Evolutionary conservation across 305 asterid species (phyloP).

Genomic region (Rubia balearica): DNA sequence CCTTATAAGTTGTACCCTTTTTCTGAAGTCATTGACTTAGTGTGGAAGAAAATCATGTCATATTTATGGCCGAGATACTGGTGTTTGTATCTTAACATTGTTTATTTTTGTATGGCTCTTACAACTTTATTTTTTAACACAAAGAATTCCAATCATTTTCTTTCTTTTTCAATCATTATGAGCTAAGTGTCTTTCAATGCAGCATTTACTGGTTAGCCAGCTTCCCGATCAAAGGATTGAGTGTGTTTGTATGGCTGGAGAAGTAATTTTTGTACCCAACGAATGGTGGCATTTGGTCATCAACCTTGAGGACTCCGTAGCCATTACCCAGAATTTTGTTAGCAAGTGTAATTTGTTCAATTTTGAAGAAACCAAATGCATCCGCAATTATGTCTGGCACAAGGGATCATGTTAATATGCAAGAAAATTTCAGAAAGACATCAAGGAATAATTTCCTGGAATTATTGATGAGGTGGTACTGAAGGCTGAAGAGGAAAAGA

Average conservation of each 20-base stretch:
- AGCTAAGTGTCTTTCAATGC: not conserved
- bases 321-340: too few relatives aligned
- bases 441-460: conserved; percentile 58
- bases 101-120: not conserved
- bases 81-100: not conserved
- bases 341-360: conserved; percentile 81
- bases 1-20: not conserved
- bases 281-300: too few relatives aligned
- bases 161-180: not conserved
- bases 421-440: conserved; percentile 72
- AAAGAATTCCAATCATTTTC: not conserved
- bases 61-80: not conserved
- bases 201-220: not conserved
- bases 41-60: not conserved
- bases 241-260: too few relatives aligned
- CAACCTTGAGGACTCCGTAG: too few relatives aligned
- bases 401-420: conserved; percentile 66
- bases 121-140: not conserved
- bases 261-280: too few relatives aligned
- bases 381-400: conserved; percentile 83
- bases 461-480: conserved; percentile 43
- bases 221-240: not conserved
- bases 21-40: not conserved
- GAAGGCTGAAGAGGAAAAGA: conserved; percentile 57
- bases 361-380: conserved; percentile 80